Conservation (phyloP, 192 early-diverging fungal species). For the Linnemannia schmuckeri region DNA sequence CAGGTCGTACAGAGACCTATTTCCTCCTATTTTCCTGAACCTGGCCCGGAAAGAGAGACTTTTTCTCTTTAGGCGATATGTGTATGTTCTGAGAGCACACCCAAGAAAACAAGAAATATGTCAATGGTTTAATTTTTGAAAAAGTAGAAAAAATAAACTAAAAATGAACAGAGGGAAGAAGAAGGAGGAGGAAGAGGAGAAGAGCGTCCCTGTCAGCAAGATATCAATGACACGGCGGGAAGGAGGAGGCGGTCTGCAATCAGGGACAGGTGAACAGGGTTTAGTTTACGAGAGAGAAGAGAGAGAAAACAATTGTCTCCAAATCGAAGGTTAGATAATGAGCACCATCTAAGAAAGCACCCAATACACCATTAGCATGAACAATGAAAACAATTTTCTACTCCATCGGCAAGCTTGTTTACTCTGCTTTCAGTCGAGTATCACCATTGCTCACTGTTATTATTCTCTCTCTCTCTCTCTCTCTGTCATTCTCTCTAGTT, state of each 20-base stretch:
- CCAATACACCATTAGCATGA: neutral
- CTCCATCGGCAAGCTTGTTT: neutral
- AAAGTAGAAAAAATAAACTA: neutral
- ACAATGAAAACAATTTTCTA: neutral
- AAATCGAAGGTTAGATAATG: neutral
- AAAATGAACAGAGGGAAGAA: too few species aligned
- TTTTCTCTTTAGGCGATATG: neutral
- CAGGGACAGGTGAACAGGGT: neutral
- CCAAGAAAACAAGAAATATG: neutral
- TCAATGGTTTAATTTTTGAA: too few species aligned
- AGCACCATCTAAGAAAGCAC: neutral
- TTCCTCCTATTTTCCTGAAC: neutral
- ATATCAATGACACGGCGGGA: neutral
- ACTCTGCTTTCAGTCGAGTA: neutral
- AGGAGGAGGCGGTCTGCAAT: too few species aligned
- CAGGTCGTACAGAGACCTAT: neutral
- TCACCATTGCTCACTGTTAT: neutral
- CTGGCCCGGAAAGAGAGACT: neutral
- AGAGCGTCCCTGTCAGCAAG: neutral
- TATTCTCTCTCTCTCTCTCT: neutral
- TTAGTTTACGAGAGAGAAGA: neutral
- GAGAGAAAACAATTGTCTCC: neutral
- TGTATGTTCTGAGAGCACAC: neutral
- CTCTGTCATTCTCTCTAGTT: neutral
- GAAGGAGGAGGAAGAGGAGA: too few species aligned